Evolutionary conservation across 2,329 filamentous ascomycete genomes (phyloP).

Genomic region (Trichoderma polysporum): DNA sequence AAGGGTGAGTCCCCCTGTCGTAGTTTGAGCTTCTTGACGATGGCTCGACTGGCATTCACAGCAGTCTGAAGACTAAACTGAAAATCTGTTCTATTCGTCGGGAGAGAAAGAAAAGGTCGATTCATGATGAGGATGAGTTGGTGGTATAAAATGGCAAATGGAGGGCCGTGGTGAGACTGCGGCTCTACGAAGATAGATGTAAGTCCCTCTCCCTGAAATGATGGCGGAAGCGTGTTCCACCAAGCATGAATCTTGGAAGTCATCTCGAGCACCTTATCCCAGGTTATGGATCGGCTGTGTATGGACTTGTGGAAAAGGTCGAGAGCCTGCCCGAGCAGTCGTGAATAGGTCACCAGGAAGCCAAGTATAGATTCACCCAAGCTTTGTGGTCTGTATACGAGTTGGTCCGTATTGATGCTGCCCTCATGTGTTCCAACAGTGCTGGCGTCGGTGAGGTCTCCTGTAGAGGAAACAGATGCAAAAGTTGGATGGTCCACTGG

Average conservation of each 20-base stretch:
- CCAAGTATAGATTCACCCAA: conserved; percentile 14
- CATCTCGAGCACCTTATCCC: conserved; percentile 17
- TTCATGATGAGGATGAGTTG: conserved; percentile 18
- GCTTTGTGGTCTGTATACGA: conserved; percentile 8
- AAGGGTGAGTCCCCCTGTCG: conserved; percentile 11
- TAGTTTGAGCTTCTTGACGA: conserved; percentile 14
- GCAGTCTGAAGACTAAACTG: conserved; percentile 12
- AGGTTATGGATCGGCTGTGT: conserved; percentile 17
- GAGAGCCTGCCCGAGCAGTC: conserved; percentile 16
- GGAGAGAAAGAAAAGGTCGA: conserved; percentile 10
- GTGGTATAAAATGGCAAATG: conserved; percentile 16
- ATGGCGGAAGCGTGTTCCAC: conserved; percentile 16
- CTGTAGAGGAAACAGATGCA: conserved; percentile 7
- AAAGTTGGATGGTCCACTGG: conserved; percentile 14
- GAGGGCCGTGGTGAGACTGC: conserved; percentile 9
- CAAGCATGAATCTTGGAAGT: conserved; percentile 16
- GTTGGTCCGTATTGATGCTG: neutral
- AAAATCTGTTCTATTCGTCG: conserved; percentile 13
- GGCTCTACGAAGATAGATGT: conserved; percentile 16
- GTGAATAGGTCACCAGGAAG: conserved; percentile 10
- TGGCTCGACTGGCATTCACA: conserved; percentile 10
- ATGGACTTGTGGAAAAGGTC: conserved; percentile 18
- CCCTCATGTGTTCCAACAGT: conserved; percentile 7
- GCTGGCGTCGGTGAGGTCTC: conserved; percentile 11
- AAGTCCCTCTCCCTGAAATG: conserved; percentile 3